Base-by-base conservation (phyloP, 2,329 filamentous ascomycete species). In the Ophiostoma perfectum region DNA sequence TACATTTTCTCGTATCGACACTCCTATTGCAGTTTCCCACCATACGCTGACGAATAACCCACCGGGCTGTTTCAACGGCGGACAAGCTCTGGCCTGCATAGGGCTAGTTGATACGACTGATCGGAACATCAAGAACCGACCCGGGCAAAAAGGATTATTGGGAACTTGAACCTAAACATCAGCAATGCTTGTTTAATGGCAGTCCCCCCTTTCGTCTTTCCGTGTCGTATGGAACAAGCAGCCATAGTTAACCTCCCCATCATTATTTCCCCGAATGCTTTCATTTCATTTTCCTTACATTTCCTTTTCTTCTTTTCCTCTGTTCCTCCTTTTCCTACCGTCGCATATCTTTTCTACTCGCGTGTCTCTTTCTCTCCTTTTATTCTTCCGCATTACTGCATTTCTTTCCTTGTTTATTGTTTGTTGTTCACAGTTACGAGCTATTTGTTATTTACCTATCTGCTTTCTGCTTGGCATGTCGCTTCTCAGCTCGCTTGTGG, bases 401-500 rank as follows among this genome's bases (percentile, higher is more conserved):
- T 55, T 55, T 8, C n/a, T 55, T 16, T 18, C 27, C 27, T 27
- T 60, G 16, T 38, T 44, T 38, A 5, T 44, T 12, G 55, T 66
- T 71, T 71, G 67, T 55, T 69, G 70, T 67, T 68, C 39, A 14
- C 16, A 58, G 64, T 66, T 39, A 36, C 47, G 44, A 38, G 38
- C 36, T 58, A 6, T 27, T 36, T 47, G 11, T 65, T 39, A 14
- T 49, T 38, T 36, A n/a, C 9, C 38, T 47, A 5, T 74, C 65
- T 70, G 73, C 70, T 74, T 74, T 76, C 71, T 70, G 71, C 73
- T 74, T 75, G 74, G 75, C 73, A 74, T 75, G 71, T 74, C 73
- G 73, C 71, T 72, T 74, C 72, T 66, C 70, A 72, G 71, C 70
- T 71, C 76, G 76, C 76, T 78, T 76, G 75, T 77, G 76, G 76